phyloP scores from a whole-genome alignment of 2,329 filamentous ascomycete species.

The Colletotrichum sp. region DNA sequence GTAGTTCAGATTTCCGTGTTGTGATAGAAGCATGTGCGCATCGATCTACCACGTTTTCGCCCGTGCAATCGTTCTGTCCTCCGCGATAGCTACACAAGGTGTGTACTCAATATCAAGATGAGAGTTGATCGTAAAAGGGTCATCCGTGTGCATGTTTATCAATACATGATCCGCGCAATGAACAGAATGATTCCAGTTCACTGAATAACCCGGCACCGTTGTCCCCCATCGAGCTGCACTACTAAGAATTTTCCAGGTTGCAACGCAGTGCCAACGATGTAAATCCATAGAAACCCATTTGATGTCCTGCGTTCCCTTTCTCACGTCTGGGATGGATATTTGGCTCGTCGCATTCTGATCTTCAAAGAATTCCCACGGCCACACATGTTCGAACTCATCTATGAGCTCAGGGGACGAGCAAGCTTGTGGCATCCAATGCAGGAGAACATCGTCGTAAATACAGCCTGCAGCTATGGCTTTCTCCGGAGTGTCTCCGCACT shows the following conservation, averaged over 20 bases:
- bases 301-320: background rate
- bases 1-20: background rate
- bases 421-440: background rate
- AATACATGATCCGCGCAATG: background rate
- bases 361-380: background rate
- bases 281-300: background rate
- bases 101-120: background rate
- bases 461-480: background rate
- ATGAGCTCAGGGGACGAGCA: background rate
- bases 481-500: background rate
- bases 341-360: background rate
- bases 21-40: background rate
- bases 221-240: background rate
- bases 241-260: background rate
- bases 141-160: background rate
- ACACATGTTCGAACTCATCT: background rate
- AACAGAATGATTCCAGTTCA: background rate
- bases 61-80: background rate
- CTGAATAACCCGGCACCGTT: background rate
- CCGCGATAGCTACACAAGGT: background rate
- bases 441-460: background rate
- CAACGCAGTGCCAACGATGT: background rate
- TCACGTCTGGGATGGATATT: background rate
- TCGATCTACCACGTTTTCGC: background rate
- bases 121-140: background rate